phyloP scores from a whole-genome alignment of 257 asterid species.

The Anisodus acutangulus region DNA sequence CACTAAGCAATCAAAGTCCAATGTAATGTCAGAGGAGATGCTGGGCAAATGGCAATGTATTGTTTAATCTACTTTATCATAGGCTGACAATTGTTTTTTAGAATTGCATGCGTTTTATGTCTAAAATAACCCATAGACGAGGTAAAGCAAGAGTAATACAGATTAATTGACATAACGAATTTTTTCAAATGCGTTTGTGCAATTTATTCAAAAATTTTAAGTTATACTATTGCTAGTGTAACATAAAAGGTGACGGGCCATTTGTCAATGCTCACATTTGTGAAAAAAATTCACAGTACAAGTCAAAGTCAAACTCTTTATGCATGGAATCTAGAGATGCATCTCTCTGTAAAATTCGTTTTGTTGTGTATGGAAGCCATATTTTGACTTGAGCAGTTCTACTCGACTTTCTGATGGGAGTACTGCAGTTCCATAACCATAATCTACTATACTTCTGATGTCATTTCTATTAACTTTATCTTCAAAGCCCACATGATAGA shows the following conservation, averaged over 20 bases:
- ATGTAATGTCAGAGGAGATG: background rate
- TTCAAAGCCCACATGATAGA: conserved; percentile 55
- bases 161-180: background rate
- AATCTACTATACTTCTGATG: conserved; percentile 69
- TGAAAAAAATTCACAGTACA: no score
- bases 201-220: no score
- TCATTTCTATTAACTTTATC: conserved; percentile 55
- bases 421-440: conserved; percentile 73
- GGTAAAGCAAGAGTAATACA: background rate
- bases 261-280: background rate
- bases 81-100: background rate
- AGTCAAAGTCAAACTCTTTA: background rate
- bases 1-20: background rate
- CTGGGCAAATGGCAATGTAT: background rate
- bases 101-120: background rate
- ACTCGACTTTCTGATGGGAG: conserved; percentile 59
- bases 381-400: conserved; percentile 44
- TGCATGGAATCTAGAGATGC: background rate
- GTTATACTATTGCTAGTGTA: background rate
- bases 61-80: background rate
- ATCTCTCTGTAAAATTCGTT: background rate
- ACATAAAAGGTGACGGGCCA: background rate
- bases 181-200: no score
- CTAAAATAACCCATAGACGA: background rate
- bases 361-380: conserved; percentile 73